Evolutionary conservation across 331 rosid genomes (phyloP).

Genomic region (Malus hybrid): DNA sequence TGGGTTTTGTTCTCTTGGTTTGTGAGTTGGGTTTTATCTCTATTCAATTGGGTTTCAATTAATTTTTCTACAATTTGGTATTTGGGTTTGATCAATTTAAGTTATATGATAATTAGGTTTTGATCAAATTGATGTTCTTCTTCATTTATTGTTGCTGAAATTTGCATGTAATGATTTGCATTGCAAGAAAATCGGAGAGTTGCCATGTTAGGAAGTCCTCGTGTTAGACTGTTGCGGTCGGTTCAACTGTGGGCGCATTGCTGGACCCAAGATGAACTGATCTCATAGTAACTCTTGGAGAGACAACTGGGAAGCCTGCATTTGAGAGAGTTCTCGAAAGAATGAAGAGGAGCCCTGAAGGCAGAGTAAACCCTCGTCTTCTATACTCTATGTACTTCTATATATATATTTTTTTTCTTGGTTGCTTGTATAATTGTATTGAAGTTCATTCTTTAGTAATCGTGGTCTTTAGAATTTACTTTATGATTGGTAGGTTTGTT

Average conservation of each 20-base stretch:
- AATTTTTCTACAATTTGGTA: too few species aligned
- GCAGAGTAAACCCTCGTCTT: constrained; percentile 33
- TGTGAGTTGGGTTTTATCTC: not conserved
- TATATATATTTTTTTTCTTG: not conserved
- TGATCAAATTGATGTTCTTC: too few species aligned
- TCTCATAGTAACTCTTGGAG: constrained; percentile 89
- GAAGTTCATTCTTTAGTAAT: not conserved
- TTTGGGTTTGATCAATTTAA: too few species aligned
- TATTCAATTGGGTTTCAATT: too few species aligned
- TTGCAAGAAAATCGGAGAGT: not conserved
- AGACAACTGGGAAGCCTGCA: constrained; percentile 89
- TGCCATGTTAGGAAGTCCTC: constrained; percentile 48
- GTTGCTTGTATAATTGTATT: too few species aligned
- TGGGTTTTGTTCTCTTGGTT: too few species aligned
- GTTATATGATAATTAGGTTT: too few species aligned
- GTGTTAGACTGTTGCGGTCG: constrained; percentile 66
- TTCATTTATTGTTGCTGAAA: not conserved
- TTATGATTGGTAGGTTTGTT: constrained; percentile 20
- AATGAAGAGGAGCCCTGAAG: constrained; percentile 72
- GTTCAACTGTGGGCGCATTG: constrained; percentile 86
- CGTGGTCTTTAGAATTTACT: constrained; percentile 15
- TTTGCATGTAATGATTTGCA: not conserved
- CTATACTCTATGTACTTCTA: too few species aligned
- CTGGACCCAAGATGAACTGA: constrained; percentile 90
- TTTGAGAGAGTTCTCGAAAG: constrained; percentile 74